A percentile compares a stretch with the other conserved stretches of the same genome.
phyloP scores from a whole-genome alignment of 2,329 filamentous ascomycete species.

The Plenodomus lindquistii region DNA sequence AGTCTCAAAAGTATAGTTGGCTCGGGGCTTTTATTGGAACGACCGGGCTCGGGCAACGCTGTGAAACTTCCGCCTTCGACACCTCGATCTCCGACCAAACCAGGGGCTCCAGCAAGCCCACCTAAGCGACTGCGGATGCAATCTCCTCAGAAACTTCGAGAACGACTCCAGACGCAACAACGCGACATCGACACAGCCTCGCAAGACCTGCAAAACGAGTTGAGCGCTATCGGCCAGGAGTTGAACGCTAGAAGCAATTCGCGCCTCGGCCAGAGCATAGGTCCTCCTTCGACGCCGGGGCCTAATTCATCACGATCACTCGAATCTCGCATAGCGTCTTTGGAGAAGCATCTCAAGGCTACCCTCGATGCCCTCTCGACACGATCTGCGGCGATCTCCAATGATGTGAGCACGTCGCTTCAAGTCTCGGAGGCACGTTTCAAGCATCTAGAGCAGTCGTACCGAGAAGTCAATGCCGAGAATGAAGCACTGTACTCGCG shows the following conservation, averaged over 20 bases:
- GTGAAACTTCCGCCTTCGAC: conserved; percentile 61
- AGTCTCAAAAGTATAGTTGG: conserved; percentile 47
- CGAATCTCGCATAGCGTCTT: conserved; percentile 61
- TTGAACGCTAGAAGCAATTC: conserved; percentile 57
- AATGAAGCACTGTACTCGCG: conserved; percentile 91
- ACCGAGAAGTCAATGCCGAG: conserved; percentile 84
- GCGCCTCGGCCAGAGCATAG: conserved; percentile 39
- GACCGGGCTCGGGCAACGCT: conserved; percentile 54
- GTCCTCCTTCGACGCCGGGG: conserved; percentile 25
- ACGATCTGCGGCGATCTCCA: conserved; percentile 57
- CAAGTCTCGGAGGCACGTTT: conserved; percentile 76
- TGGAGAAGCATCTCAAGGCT: conserved; percentile 68
- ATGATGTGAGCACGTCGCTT: conserved; percentile 72
- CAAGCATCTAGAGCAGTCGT: conserved; percentile 82
- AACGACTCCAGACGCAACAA: conserved; percentile 83
- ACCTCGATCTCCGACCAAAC: conserved; percentile 36
- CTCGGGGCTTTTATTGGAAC: conserved; percentile 53
- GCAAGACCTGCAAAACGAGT: conserved; percentile 70
- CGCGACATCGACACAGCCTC: conserved; percentile 72
- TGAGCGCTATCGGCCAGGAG: conserved; percentile 80
- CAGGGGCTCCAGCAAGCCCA: conserved; percentile 17
- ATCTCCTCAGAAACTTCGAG: conserved; percentile 70
- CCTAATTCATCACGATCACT: conserved; percentile 43
- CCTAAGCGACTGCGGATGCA: conserved; percentile 54
- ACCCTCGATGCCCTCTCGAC: conserved; percentile 40